Evolutionary conservation across 148 eudicot genomes (phyloP).

Genomic region (Vaccinium corymbosum): DNA sequence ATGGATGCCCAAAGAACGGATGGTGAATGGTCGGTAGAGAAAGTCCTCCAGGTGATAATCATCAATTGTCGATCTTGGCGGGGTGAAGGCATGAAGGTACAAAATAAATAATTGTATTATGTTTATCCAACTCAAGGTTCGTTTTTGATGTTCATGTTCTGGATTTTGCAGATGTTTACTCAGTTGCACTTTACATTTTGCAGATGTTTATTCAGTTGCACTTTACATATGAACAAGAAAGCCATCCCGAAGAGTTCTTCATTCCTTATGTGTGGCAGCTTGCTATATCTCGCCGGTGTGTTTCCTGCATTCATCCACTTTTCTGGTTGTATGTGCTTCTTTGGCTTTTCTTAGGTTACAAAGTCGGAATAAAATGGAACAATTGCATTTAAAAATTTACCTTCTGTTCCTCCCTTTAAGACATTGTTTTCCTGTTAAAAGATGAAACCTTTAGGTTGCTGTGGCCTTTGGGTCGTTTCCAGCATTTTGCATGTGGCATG

Average conservation of each 20-base stretch:
- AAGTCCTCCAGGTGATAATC: constrained; percentile 74
- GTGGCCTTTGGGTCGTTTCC: neutral
- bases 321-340: neutral
- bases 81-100: constrained; percentile 95
- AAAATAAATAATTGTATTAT: neutral
- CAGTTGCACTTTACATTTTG: neutral
- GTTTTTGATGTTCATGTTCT: neutral
- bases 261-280: constrained; percentile 97
- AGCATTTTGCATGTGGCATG: neutral
- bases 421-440: neutral
- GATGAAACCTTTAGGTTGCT: neutral
- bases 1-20: constrained; percentile 76
- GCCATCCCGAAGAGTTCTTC: constrained; percentile 94
- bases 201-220: constrained; percentile 86
- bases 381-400: neutral
- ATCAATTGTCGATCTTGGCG: constrained; percentile 86
- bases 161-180: neutral
- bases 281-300: constrained; percentile 62
- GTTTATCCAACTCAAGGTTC: neutral
- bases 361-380: neutral
- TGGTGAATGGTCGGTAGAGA: constrained; percentile 97
- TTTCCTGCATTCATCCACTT: constrained; percentile 9
- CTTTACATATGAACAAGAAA: constrained; percentile 98
- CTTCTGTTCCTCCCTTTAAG: neutral
- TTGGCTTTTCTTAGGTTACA: neutral